phyloP scores from a whole-genome alignment of 2,329 filamentous ascomycete genomes.

The Trichoderma sp. region DNA sequence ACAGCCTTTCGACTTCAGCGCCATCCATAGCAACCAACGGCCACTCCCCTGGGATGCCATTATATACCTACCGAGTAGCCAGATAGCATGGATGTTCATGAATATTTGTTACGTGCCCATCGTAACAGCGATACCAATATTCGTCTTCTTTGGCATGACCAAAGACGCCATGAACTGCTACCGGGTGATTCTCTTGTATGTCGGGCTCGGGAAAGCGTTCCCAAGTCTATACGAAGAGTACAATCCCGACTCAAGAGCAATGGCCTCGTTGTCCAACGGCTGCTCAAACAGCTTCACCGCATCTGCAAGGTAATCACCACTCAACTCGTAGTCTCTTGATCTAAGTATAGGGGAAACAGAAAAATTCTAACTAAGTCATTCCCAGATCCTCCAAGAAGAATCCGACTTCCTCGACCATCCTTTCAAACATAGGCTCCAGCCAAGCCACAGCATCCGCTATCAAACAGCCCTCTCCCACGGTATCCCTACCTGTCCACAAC shows the following conservation, averaged over 20 bases:
- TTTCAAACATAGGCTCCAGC: slow-evolving; percentile 12
- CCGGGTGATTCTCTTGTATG: slow-evolving; percentile 35
- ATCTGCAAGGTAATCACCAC: slow-evolving; percentile 1
- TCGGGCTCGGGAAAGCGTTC: slow-evolving; percentile 45
- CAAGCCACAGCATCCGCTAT: neutral
- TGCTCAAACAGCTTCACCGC: slow-evolving; percentile 1
- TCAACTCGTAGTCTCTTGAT: neutral
- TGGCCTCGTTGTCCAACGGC: slow-evolving; percentile 13
- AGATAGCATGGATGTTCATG: slow-evolving; percentile 38
- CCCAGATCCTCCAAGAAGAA: slow-evolving; percentile 1
- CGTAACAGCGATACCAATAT: slow-evolving; percentile 45
- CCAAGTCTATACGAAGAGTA: slow-evolving; percentile 41
- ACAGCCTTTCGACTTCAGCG: slow-evolving; percentile 40
- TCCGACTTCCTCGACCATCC: slow-evolving; percentile 13
- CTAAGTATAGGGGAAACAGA: neutral
- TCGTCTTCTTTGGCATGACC: slow-evolving; percentile 55
- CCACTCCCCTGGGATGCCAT: slow-evolving; percentile 45
- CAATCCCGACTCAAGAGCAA: slow-evolving; percentile 33
- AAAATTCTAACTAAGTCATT: neutral
- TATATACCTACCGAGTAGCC: slow-evolving; percentile 42
- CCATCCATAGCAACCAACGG: slow-evolving; percentile 39
- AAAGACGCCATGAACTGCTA: slow-evolving; percentile 52
- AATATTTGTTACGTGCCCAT: slow-evolving; percentile 50
- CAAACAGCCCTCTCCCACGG: neutral
- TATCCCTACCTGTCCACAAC: neutral